These are phyloP conservation scores for Magnolia sinica DNA, from an alignment of 164 flowering plant genomes.

Conservation along the genomic window DNA sequence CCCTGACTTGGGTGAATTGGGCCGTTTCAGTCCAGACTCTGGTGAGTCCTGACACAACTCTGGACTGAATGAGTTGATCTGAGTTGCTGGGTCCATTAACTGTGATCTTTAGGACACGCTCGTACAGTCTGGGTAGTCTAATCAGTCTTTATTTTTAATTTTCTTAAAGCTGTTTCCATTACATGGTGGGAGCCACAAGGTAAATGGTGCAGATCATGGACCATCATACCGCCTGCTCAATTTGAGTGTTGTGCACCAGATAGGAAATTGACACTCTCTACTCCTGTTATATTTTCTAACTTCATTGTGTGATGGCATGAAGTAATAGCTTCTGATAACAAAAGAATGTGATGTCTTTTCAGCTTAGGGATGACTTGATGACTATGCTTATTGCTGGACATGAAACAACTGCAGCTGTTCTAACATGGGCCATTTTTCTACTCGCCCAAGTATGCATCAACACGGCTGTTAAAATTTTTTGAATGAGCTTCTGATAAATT, in stretches of 20 bases:
- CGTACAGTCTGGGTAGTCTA: too few relatives aligned
- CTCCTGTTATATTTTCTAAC: not conserved
- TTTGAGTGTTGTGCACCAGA: not conserved
- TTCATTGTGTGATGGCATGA: not conserved
- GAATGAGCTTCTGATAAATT: not conserved
- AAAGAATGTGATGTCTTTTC: slow-evolving; percentile 17
- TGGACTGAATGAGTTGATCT: too few relatives aligned
- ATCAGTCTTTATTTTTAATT: too few relatives aligned
- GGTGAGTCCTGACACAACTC: too few relatives aligned
- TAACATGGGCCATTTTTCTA: slow-evolving; percentile 93
- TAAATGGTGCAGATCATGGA: not conserved
- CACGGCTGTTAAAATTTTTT: not conserved
- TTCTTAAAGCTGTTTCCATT: not conserved
- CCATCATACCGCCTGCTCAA: not conserved
- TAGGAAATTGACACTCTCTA: not conserved
- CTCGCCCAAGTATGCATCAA: slow-evolving; percentile 71
- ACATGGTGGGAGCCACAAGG: not conserved
- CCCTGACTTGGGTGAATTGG: too few relatives aligned
- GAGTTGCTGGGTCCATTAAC: too few relatives aligned
- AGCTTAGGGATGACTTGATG: slow-evolving; percentile 98
- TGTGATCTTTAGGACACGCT: too few relatives aligned
- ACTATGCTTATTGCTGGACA: slow-evolving; percentile 99
- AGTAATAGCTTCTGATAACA: not conserved
- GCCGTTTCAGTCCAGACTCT: too few relatives aligned
- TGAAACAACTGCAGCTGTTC: slow-evolving; percentile 99